Conservation (phyloP, 108 stramenopile genomes). For the Phaeodactylum tricornutum region DNA sequence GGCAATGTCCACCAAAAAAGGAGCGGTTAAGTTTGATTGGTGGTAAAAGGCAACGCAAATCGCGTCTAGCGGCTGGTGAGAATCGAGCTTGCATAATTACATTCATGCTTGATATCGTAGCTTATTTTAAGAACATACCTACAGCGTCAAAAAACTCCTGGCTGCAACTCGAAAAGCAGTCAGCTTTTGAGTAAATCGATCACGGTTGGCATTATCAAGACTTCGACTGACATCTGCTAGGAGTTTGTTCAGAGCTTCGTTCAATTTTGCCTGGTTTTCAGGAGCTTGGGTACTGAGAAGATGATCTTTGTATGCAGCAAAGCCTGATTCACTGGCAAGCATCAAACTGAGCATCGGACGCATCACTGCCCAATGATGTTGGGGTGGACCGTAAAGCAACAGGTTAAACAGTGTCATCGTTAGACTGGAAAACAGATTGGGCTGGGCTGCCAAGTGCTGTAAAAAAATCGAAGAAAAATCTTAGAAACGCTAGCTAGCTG, state of each 20-base stretch:
- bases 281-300: conserved; percentile 83
- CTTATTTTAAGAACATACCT: conserved; percentile 8
- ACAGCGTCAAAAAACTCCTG: conserved; percentile 86
- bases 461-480: not conserved
- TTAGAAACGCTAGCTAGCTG: conserved; percentile 1
- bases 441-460: conserved; percentile 78
- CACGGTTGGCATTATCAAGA: conserved; percentile 91
- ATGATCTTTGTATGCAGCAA: conserved; percentile 86
- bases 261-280: conserved; percentile 80
- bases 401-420: conserved; percentile 93
- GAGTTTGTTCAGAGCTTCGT: conserved; percentile 87
- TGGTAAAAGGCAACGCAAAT: not conserved
- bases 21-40: not conserved
- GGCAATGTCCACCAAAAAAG: too few relatives aligned
- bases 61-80: not conserved
- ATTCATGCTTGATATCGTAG: not conserved
- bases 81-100: not conserved
- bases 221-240: conserved; percentile 84
- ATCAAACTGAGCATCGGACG: conserved; percentile 96
- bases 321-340: conserved; percentile 89
- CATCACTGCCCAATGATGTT: conserved; percentile 97
- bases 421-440: conserved; percentile 82
- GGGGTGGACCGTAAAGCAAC: conserved; percentile 87
- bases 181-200: conserved; percentile 93
- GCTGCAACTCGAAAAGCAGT: conserved; percentile 92